These are phyloP conservation scores for Dactylellina sp. DNA, from an alignment of 2,329 filamentous ascomycete species.

Conservation along the genomic window DNA sequence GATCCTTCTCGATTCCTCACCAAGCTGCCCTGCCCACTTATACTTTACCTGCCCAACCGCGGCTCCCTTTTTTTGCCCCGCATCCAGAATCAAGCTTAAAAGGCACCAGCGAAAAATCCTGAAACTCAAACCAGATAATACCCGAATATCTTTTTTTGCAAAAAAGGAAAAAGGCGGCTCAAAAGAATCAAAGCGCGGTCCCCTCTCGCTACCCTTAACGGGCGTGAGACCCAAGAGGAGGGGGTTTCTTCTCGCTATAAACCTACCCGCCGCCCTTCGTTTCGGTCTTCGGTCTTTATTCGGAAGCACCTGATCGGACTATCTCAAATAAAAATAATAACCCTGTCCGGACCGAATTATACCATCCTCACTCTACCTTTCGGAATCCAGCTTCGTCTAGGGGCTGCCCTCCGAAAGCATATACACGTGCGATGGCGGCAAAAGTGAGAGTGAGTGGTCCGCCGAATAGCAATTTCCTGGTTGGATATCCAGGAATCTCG, in stretches of 20 bases:
- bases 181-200: constrained; percentile 8
- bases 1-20: constrained; percentile 6
- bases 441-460: constrained; percentile 96
- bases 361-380: background rate
- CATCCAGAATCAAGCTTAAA: constrained; percentile 26
- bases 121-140: background rate
- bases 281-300: no score
- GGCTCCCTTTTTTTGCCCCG: constrained; percentile 37
- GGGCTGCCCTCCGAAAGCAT: constrained; percentile 4
- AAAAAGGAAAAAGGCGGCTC: constrained; percentile 8
- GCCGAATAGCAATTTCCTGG: constrained; percentile 94
- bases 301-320: no score
- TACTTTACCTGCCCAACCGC: constrained; percentile 5
- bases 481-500: constrained; percentile 97
- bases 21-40: background rate
- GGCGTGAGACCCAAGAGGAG: constrained; percentile 31
- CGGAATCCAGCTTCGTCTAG: constrained; percentile 17
- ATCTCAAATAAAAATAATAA: background rate
- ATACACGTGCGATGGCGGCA: constrained; percentile 64
- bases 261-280: background rate
- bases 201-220: constrained; percentile 12
- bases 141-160: background rate
- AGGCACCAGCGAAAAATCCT: background rate
- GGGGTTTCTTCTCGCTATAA: constrained; percentile 9
- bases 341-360: background rate